These are phyloP conservation scores for Kwoniella dejecticola DNA, from an alignment of 768 basidiomycete genomes.

Conservation along the genomic window DNA sequence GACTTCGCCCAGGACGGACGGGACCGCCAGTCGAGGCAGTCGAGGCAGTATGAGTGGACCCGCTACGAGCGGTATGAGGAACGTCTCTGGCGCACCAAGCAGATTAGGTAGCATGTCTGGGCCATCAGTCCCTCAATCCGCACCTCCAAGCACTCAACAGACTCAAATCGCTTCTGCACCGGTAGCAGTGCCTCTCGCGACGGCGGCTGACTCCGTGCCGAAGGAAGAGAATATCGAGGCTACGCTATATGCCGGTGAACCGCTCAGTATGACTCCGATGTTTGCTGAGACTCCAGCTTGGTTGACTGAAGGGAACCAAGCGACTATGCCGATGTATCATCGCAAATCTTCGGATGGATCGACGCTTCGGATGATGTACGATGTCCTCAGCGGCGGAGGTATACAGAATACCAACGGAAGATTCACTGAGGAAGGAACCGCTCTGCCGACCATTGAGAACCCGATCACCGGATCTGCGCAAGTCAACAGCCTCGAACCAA, in stretches of 20 bases:
- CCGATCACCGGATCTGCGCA: neutral
- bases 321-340: slow-evolving; percentile 38
- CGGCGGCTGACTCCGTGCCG: neutral
- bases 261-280: slow-evolving; percentile 27
- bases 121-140: neutral
- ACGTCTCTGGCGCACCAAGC: slow-evolving; percentile 11
- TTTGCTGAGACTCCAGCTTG: slow-evolving; percentile 43
- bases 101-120: slow-evolving; percentile 8
- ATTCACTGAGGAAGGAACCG: slow-evolving; percentile 19
- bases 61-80: neutral
- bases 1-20: slow-evolving; percentile 29
- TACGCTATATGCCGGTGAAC: slow-evolving; percentile 35
- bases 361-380: slow-evolving; percentile 42
- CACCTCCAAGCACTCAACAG: neutral
- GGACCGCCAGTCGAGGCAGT: slow-evolving; percentile 19
- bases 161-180: neutral
- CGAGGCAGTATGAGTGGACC: slow-evolving; percentile 23
- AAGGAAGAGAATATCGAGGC: slow-evolving; percentile 31
- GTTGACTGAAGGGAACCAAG: slow-evolving; percentile 37
- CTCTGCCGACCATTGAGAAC: neutral
- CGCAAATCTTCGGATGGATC: slow-evolving; percentile 42
- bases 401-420: neutral
- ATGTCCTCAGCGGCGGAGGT: slow-evolving; percentile 21
- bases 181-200: neutral
- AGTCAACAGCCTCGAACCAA: slow-evolving; percentile 7